Percentiles rank a stretch among this genome's conserved stretches.
Conservation (phyloP, 169 alveolate genomes). For the Plasmodium vinckei region DNA sequence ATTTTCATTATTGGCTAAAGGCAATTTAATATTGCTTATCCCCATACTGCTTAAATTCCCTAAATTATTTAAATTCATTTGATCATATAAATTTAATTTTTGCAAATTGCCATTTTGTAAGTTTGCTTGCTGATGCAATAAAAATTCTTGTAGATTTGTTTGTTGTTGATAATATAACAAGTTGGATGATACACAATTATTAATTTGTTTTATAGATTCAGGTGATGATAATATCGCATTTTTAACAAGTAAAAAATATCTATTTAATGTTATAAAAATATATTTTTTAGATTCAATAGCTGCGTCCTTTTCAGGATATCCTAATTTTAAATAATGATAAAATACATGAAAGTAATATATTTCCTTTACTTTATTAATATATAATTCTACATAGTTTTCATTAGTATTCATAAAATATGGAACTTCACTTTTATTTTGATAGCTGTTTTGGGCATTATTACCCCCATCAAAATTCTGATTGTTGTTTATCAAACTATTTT, state of each 20-base stretch:
- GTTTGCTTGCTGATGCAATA: conserved; percentile 37
- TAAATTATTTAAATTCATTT: conserved; percentile 21
- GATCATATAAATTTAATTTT: conserved; percentile 29
- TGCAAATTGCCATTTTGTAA: conserved; percentile 22
- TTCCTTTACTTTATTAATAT: conserved; percentile 69
- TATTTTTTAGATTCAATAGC: conserved; percentile 73
- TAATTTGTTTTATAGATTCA: conserved; percentile 63
- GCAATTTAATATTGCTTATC: conserved; percentile 49
- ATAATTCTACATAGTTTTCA: conserved; percentile 63
- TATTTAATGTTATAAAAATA: conserved; percentile 50
- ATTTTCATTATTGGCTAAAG: conserved; percentile 17
- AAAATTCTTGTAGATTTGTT: conserved; percentile 59
- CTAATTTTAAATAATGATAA: conserved; percentile 72
- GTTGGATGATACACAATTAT: conserved; percentile 68
- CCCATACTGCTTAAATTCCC: conserved; percentile 18
- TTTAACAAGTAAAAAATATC: conserved; percentile 50
- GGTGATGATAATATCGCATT: conserved; percentile 69
- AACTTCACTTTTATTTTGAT: neutral
- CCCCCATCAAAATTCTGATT: neutral
- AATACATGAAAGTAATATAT: conserved; percentile 72
- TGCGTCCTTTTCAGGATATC: conserved; percentile 72
- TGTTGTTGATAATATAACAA: conserved; percentile 53
- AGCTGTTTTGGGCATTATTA: conserved; percentile 8
- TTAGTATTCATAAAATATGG: neutral
- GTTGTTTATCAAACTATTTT: neutral